Conservation (phyloP, 306 rosid species). For the Quercus cerris region DNA sequence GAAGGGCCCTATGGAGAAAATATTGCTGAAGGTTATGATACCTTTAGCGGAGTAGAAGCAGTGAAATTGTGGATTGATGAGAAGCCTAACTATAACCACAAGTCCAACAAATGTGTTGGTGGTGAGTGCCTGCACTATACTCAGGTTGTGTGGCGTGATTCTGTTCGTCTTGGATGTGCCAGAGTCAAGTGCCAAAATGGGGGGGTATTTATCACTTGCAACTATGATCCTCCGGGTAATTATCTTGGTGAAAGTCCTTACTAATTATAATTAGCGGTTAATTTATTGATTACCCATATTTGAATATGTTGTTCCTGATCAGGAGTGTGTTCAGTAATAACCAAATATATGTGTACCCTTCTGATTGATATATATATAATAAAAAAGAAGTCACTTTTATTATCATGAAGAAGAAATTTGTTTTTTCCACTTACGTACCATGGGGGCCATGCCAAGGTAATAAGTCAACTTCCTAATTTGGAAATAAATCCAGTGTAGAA, state of each 20-base stretch:
- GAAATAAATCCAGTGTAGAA: too few species aligned
- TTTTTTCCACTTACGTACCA: too few species aligned
- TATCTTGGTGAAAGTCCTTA: neutral
- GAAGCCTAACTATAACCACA: slow-evolving; percentile 39
- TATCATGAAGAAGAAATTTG: too few species aligned
- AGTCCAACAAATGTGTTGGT: neutral
- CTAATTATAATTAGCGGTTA: neutral
- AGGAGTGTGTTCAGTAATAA: neutral
- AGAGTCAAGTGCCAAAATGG: slow-evolving; percentile 5
- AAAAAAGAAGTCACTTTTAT: too few species aligned
- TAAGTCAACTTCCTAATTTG: too few species aligned
- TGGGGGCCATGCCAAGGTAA: too few species aligned
- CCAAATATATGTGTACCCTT: too few species aligned
- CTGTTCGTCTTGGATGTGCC: slow-evolving; percentile 12
- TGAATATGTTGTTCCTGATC: too few species aligned
- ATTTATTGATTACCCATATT: neutral
- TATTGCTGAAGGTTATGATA: slow-evolving; percentile 39
- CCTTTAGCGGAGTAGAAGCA: slow-evolving; percentile 34
- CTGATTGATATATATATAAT: too few species aligned
- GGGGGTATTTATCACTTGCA: slow-evolving; percentile 11
- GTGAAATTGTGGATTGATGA: slow-evolving; percentile 60
- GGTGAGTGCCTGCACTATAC: slow-evolving; percentile 23
- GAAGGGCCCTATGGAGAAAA: slow-evolving; percentile 64
- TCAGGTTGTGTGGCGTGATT: slow-evolving; percentile 20
- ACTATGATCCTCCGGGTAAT: slow-evolving; percentile 21